Conservation (phyloP, 257 asterid species). For the Capsicum chinense region DNA sequence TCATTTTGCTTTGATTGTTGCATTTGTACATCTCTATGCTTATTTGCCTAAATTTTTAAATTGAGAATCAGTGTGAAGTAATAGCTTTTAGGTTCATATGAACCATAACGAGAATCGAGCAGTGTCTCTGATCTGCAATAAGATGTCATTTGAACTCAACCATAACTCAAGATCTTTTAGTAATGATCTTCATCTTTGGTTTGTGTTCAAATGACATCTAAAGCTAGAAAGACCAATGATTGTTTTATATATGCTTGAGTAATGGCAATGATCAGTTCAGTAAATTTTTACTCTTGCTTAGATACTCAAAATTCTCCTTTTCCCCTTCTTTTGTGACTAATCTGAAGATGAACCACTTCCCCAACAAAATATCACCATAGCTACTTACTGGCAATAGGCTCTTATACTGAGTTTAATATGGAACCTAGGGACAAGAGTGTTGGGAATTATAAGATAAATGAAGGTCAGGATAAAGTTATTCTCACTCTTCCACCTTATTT, state of each 20-base stretch:
- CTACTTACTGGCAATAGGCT: neutral
- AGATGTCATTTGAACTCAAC: too few relatives aligned
- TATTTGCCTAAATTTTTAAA: neutral
- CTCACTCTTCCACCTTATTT: constrained; percentile 14
- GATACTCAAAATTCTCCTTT: neutral
- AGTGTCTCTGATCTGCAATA: neutral
- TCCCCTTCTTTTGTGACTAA: neutral
- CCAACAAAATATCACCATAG: neutral
- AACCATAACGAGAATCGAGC: neutral
- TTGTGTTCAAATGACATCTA: neutral
- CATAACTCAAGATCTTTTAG: neutral
- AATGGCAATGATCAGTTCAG: neutral
- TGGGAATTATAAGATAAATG: neutral
- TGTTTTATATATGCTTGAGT: neutral
- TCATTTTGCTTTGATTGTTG: neutral
- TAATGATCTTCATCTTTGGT: neutral
- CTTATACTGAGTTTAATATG: neutral
- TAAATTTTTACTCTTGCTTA: neutral
- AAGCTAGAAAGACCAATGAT: neutral
- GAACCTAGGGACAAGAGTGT: neutral
- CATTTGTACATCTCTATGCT: neutral
- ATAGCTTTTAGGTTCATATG: neutral
- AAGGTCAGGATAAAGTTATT: neutral
- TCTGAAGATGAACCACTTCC: neutral
- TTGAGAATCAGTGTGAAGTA: neutral